phyloP scores from a whole-genome alignment of 2,329 filamentous ascomycete genomes.

The Neofusicoccum ribis region DNA sequence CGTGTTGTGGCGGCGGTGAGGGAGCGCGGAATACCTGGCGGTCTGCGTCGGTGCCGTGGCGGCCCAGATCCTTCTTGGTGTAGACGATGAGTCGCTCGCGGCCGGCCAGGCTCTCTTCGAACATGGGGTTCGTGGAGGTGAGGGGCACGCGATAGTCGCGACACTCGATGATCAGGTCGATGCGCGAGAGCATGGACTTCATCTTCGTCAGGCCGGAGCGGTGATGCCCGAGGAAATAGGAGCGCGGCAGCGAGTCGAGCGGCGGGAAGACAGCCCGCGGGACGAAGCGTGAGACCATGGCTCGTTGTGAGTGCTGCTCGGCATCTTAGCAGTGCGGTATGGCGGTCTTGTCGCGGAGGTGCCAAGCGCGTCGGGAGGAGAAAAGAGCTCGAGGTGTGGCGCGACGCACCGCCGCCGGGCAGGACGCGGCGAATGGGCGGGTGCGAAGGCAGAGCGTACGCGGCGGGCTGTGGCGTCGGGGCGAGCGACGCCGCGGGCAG shows the following conservation, averaged over 20 bases:
- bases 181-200: constrained; percentile 74
- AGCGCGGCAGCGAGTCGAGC: constrained; percentile 74
- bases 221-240: constrained; percentile 96
- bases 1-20: neutral
- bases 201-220: constrained; percentile 77
- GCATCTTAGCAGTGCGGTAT: neutral
- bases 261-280: constrained; percentile 73
- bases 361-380: neutral
- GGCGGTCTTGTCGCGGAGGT: neutral
- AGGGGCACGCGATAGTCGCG: constrained; percentile 90
- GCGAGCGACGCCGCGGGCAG: neutral
- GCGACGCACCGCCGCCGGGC: neutral
- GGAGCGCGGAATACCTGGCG: neutral
- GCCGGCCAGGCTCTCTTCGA: constrained; percentile 74
- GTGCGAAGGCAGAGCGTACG: neutral
- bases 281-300: constrained; percentile 57
- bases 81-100: constrained; percentile 81
- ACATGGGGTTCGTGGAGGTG: constrained; percentile 84
- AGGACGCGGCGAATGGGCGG: neutral
- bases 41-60: constrained; percentile 36
- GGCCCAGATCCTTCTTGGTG: constrained; percentile 81
- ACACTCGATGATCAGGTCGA: constrained; percentile 90
- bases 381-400: neutral
- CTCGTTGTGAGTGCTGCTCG: neutral
- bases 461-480: neutral